These are phyloP conservation scores for Pichia sp. DNA, from an alignment of 1,139 yeast genomes.

Conservation along the genomic window DNA sequence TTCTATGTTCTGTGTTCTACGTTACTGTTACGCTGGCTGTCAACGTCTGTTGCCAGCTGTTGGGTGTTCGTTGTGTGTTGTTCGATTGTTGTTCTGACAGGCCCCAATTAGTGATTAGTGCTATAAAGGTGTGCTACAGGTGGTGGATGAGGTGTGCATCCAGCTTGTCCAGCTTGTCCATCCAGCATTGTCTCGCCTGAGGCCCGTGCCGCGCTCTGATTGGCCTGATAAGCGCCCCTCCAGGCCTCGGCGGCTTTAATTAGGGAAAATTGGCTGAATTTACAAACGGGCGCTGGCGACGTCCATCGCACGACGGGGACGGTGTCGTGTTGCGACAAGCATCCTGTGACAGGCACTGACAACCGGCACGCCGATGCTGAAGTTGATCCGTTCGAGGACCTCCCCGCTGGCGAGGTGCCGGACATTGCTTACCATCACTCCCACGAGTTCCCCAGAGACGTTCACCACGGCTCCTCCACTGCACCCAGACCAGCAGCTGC, in stretches of 20 bases:
- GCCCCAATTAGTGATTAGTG: too few relatives aligned
- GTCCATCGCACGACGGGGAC: not conserved
- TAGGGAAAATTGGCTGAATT: not conserved
- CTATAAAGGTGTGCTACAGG: too few relatives aligned
- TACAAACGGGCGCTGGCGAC: not conserved
- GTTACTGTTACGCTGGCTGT: too few relatives aligned
- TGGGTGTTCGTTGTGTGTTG: too few relatives aligned
- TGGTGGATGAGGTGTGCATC: too few relatives aligned
- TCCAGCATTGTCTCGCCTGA: too few relatives aligned
- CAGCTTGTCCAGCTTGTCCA: too few relatives aligned
- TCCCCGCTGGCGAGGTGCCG: slow-evolving; percentile 3
- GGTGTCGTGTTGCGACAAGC: slow-evolving; percentile 2
- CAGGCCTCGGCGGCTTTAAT: not conserved
- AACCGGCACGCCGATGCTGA: not conserved
- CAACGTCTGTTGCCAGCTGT: too few relatives aligned
- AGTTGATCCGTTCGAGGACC: not conserved
- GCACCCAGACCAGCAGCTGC: slow-evolving; percentile 8
- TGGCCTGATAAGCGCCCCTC: slow-evolving; percentile 7
- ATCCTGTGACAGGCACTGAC: not conserved
- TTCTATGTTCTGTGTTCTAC: too few relatives aligned
- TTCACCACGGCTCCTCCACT: slow-evolving; percentile 10
- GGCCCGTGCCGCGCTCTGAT: slow-evolving; percentile 2
- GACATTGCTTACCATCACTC: slow-evolving; percentile 6
- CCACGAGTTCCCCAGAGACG: slow-evolving; percentile 1
- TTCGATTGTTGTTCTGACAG: too few relatives aligned